phyloP scores from a whole-genome alignment of 2,329 filamentous ascomycete genomes.

The Penicillium sp. region DNA sequence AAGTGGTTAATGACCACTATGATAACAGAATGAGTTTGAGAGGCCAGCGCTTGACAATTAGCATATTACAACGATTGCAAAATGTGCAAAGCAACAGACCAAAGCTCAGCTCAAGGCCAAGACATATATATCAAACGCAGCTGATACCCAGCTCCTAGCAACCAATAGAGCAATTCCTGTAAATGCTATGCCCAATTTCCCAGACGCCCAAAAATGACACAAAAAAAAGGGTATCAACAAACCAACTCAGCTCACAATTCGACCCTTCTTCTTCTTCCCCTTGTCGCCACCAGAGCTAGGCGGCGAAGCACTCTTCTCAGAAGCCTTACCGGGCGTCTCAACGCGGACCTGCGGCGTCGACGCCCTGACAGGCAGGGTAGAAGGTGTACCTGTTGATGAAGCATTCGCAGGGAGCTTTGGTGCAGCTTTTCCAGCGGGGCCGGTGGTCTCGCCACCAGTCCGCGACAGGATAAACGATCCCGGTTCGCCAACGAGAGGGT shows the following conservation, averaged over 20 bases:
- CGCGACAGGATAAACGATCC: slow-evolving; percentile 60
- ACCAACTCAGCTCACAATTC: slow-evolving; percentile 27
- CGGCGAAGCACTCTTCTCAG: slow-evolving; percentile 34
- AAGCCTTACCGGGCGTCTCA: slow-evolving; percentile 33
- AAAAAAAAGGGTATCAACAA: slow-evolving; percentile 26
- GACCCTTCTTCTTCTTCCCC: slow-evolving; percentile 38
- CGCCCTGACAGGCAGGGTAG: slow-evolving; percentile 15
- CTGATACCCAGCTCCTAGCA: not conserved
- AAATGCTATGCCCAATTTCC: slow-evolving; percentile 1
- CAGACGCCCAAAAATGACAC: slow-evolving; percentile 12
- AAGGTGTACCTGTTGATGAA: slow-evolving; percentile 10
- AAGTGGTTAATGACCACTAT: too few relatives aligned
- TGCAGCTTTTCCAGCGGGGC: slow-evolving; percentile 21
- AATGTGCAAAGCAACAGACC: not conserved
- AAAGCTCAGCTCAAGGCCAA: not conserved
- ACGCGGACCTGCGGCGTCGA: slow-evolving; percentile 36
- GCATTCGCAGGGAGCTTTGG: slow-evolving; percentile 10
- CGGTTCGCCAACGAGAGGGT: slow-evolving; percentile 61
- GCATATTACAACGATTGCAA: too few relatives aligned
- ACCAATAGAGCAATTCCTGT: not conserved
- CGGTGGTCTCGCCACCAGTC: slow-evolving; percentile 31
- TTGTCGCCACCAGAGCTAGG: slow-evolving; percentile 39
- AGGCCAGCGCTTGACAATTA: too few relatives aligned
- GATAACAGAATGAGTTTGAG: too few relatives aligned
- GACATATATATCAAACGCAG: not conserved